Percentiles rank a stretch among this genome's conserved stretches.
Conservation (phyloP, 495 filamentous ascomycete genomes). For the Penicillium egyptiacum region DNA sequence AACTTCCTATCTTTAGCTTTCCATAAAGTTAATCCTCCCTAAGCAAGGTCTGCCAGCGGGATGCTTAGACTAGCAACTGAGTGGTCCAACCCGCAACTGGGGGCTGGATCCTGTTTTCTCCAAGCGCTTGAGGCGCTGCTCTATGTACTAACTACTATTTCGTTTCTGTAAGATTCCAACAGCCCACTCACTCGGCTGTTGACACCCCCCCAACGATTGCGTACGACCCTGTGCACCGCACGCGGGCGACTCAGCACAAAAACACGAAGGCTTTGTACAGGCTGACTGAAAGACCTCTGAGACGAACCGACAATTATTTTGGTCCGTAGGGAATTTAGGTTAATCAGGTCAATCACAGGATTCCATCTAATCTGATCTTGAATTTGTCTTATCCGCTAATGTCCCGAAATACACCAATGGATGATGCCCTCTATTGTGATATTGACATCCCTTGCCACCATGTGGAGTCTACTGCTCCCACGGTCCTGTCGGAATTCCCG, state of each 20-base stretch:
- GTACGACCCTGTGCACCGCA: background rate
- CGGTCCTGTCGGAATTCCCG: background rate
- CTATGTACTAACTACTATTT: background rate
- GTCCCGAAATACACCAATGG: background rate
- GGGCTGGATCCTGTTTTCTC: background rate
- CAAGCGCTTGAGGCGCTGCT: background rate
- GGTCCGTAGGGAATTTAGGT: background rate
- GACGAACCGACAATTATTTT: background rate
- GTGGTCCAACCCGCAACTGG: background rate
- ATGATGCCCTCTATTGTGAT: background rate
- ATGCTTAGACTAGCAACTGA: background rate
- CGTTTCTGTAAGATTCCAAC: background rate
- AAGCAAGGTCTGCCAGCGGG: background rate
- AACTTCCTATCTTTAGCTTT: background rate
- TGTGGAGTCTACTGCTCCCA: background rate
- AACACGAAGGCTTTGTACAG: background rate
- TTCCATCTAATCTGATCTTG: background rate
- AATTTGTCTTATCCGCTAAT: background rate
- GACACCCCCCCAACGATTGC: background rate
- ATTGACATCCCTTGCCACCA: background rate
- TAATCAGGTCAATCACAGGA: background rate
- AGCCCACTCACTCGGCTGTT: background rate
- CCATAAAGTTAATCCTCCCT: background rate
- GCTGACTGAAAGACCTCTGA: background rate
- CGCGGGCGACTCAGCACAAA: background rate